Evolutionary conservation across 441 rosid species (phyloP).

Genomic region (Kokia cookei): DNA sequence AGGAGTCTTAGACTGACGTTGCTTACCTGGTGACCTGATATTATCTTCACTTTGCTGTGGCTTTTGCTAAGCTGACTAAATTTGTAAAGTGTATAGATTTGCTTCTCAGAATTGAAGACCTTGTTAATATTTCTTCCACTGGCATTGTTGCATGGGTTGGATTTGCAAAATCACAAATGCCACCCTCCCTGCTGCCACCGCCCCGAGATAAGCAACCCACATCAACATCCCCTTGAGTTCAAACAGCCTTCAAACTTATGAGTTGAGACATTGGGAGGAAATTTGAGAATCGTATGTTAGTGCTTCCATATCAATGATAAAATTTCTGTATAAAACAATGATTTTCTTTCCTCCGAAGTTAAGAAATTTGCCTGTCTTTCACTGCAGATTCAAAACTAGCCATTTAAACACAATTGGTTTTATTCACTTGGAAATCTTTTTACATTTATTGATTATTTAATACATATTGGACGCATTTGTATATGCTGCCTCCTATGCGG

Average conservation of each 20-base stretch:
- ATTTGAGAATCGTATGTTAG: slow-evolving; percentile 10
- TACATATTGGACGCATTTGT: neutral
- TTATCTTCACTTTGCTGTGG: neutral
- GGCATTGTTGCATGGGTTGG: slow-evolving; percentile 84
- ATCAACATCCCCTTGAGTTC: neutral
- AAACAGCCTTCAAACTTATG: neutral
- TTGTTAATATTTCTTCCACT: too few species aligned
- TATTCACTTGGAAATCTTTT: neutral
- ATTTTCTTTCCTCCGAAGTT: neutral
- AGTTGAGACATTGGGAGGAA: slow-evolving; percentile 4
- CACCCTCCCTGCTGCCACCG: slow-evolving; percentile 34
- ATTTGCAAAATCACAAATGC: slow-evolving; percentile 68
- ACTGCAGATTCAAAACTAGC: neutral
- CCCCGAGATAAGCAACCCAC: slow-evolving; percentile 21
- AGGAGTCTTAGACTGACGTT: neutral
- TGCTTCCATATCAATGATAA: neutral
- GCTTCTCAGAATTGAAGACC: neutral
- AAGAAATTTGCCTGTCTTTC: neutral
- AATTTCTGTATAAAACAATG: neutral
- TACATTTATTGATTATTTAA: neutral
- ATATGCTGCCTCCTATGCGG: neutral
- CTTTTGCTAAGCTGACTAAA: neutral
- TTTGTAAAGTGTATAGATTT: neutral
- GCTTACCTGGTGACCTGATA: neutral
- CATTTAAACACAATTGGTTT: neutral